These are phyloP conservation scores for Talaromyces ruber DNA, from an alignment of 495 filamentous ascomycete genomes.

Conservation along the genomic window DNA sequence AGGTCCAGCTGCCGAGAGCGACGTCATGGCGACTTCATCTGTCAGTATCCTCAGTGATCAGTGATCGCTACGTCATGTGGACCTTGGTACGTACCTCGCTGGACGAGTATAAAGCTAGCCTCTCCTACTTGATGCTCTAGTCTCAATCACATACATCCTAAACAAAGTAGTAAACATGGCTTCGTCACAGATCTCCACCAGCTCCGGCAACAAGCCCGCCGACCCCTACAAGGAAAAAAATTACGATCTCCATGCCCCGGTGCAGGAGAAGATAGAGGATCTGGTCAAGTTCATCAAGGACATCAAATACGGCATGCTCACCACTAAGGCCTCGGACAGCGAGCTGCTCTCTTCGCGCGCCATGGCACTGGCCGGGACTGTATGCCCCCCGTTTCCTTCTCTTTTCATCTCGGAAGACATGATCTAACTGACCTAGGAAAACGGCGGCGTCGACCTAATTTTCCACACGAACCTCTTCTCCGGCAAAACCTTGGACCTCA, in stretches of 20 bases:
- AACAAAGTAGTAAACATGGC: constrained; percentile 18
- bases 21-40: not conserved
- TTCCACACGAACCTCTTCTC: constrained; percentile 94
- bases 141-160: not conserved
- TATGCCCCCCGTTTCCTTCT: constrained; percentile 22
- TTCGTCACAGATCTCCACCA: constrained; percentile 44
- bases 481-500: constrained; percentile 81
- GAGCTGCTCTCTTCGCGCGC: constrained; percentile 69
- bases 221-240: constrained; percentile 82
- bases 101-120: not conserved
- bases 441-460: constrained; percentile 72
- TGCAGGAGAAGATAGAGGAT: constrained; percentile 74
- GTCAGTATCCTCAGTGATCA: too few relatives aligned
- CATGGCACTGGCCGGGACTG: constrained; percentile 85
- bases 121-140: not conserved
- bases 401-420: not conserved
- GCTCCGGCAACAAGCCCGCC: constrained; percentile 48
- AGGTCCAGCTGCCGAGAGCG: not conserved
- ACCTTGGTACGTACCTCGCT: not conserved
- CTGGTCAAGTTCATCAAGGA: constrained; percentile 57
- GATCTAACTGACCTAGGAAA: constrained; percentile 44
- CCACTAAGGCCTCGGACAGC: constrained; percentile 56
- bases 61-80: not conserved
- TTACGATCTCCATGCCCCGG: constrained; percentile 40
- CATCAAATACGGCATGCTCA: constrained; percentile 77